A percentile compares a stretch with the other conserved stretches of the same genome.
Conservation (phyloP, 2,329 filamentous ascomycete species). For the Alternaria sp. region DNA sequence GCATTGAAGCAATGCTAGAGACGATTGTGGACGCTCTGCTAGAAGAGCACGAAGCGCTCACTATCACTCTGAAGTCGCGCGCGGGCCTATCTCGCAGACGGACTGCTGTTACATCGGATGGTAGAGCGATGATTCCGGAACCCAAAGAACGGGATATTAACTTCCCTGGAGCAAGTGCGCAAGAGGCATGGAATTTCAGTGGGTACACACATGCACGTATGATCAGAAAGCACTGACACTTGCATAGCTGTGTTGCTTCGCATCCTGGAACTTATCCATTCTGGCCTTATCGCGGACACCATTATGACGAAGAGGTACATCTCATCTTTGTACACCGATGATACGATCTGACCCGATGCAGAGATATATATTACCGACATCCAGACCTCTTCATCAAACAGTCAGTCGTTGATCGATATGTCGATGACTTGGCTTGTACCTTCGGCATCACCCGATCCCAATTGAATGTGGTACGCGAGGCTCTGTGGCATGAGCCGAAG, state of each 20-base stretch:
- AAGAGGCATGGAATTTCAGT: conserved; percentile 68
- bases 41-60: conserved; percentile 55
- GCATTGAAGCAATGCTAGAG: conserved; percentile 66
- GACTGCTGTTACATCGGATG: conserved; percentile 6
- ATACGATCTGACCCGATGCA: conserved; percentile 48
- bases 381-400: conserved; percentile 76
- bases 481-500: conserved; percentile 34
- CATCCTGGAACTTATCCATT: conserved; percentile 64
- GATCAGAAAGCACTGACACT: conserved; percentile 14
- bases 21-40: conserved; percentile 62
- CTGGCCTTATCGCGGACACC: conserved; percentile 58
- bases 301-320: conserved; percentile 65
- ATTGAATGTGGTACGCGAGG: conserved; percentile 71
- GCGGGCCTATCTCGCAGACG: conserved; percentile 31
- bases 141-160: conserved; percentile 42
- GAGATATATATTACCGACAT: conserved; percentile 82
- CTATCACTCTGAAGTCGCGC: conserved; percentile 58
- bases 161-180: conserved; percentile 63
- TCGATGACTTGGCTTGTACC: conserved; percentile 78
- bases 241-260: conserved; percentile 61
- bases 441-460: conserved; percentile 69
- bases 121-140: conserved; percentile 14
- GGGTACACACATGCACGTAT: conserved; percentile 14
- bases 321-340: not conserved
- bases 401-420: conserved; percentile 71